phyloP scores from a whole-genome alignment of 2,329 filamentous ascomycete species.

The Trichoderma sp. region DNA sequence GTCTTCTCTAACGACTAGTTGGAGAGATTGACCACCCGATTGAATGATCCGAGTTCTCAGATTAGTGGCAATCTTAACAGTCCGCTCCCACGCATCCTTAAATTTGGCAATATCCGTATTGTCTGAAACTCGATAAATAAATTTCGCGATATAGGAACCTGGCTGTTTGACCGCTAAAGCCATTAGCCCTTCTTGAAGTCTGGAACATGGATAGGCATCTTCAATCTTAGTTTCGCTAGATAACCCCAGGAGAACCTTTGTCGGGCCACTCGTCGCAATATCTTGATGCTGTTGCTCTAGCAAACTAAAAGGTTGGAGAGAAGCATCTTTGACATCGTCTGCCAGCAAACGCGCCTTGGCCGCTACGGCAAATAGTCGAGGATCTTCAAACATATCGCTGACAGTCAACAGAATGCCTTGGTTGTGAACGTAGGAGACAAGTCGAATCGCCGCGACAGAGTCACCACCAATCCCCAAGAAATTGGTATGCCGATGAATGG shows the following conservation, averaged over 20 bases:
- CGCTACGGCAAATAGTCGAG: background rate
- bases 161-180: slow-evolving; percentile 30
- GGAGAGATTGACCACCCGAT: background rate
- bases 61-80: background rate
- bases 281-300: background rate
- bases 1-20: slow-evolving; percentile 10
- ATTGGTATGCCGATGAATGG: slow-evolving; percentile 21
- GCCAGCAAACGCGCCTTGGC: background rate
- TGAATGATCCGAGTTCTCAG: slow-evolving; percentile 18
- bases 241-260: background rate
- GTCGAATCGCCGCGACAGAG: slow-evolving; percentile 26
- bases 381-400: slow-evolving; percentile 11
- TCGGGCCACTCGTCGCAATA: background rate
- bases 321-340: background rate
- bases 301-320: background rate
- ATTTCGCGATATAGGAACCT: slow-evolving; percentile 36
- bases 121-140: slow-evolving; percentile 24
- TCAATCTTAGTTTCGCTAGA: slow-evolving; percentile 5
- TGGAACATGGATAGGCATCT: slow-evolving; percentile 5
- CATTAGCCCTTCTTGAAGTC: slow-evolving; percentile 39
- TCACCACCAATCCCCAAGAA: slow-evolving; percentile 26
- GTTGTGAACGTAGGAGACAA: background rate
- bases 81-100: slow-evolving; percentile 19
- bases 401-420: background rate
- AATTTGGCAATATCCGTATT: slow-evolving; percentile 22